Conservation (phyloP, 306 rosid genomes). For the Sicyos edulis region DNA sequence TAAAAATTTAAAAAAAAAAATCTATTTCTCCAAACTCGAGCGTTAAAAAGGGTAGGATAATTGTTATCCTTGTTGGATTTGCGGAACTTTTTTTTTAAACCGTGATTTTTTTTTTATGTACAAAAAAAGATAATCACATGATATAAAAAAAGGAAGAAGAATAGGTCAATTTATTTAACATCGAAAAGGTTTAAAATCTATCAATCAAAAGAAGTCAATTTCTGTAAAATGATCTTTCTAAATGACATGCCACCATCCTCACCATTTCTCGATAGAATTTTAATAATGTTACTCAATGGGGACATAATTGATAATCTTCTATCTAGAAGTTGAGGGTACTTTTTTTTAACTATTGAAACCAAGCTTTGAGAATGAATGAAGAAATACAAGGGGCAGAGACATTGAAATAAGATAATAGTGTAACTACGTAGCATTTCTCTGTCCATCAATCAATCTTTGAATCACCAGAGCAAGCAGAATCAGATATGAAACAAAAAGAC, state of each 20-base stretch:
- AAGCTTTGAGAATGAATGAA: background rate
- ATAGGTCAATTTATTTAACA: background rate
- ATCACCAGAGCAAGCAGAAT: slow-evolving; percentile 25
- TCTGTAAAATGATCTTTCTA: background rate
- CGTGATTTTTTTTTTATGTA: too few species aligned
- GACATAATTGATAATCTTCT: background rate
- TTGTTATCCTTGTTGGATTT: background rate
- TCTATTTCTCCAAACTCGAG: background rate
- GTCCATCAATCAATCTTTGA: slow-evolving; percentile 68
- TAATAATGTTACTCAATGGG: background rate
- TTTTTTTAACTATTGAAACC: background rate
- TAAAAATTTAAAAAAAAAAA: too few species aligned
- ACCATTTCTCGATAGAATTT: background rate
- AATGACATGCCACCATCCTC: background rate
- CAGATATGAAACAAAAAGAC: slow-evolving; percentile 32
- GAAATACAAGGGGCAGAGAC: background rate
- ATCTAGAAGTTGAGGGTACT: background rate
- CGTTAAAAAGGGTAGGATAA: background rate
- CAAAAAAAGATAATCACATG: background rate
- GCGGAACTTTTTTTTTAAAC: background rate
- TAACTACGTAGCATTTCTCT: slow-evolving; percentile 66
- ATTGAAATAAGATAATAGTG: background rate
- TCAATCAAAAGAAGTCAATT: background rate
- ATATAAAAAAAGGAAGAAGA: background rate
- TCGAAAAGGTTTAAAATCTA: background rate